Conservation (phyloP, 1,284 basidiomycete species). For the Pseudomicrostroma phylloplanum region DNA sequence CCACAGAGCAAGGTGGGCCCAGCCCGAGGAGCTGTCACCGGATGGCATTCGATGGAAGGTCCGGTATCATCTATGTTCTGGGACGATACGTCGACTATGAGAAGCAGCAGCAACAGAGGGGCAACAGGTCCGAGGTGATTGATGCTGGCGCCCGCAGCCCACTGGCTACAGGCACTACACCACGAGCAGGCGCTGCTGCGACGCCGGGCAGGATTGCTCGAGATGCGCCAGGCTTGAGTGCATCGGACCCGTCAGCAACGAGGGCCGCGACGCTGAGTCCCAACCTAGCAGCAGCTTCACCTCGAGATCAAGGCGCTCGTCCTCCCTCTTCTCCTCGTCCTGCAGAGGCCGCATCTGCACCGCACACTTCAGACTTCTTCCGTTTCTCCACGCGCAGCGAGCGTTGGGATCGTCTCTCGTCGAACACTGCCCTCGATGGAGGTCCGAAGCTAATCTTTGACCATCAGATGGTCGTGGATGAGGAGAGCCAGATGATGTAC, state of each 20-base stretch:
- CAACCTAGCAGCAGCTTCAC: conserved; percentile 11
- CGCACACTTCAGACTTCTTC: conserved; percentile 46
- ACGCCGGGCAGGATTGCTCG: not conserved
- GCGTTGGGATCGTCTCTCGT: conserved; percentile 45
- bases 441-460: conserved; percentile 72
- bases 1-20: conserved; percentile 61
- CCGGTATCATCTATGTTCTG: conserved; percentile 65
- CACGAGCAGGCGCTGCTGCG: not conserved
- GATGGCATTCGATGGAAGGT: conserved; percentile 69
- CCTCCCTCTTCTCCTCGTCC: not conserved
- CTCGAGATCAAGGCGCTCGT: conserved; percentile 15
- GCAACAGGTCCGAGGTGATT: not conserved
- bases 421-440: conserved; percentile 53
- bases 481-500: conserved; percentile 65
- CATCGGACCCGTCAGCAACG: not conserved
- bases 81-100: conserved; percentile 42
- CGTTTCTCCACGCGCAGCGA: conserved; percentile 47
- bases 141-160: not conserved
- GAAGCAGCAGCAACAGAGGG: not conserved
- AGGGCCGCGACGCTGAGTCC: not conserved
- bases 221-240: not conserved
- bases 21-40: conserved; percentile 71
- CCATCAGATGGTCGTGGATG: conserved; percentile 73
- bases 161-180: not conserved
- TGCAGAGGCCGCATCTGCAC: conserved; percentile 13